Evolutionary conservation across 306 rosid genomes (phyloP), one percentile per base, ranked within the genome.

Genomic region (Vigna mungo): DNA sequence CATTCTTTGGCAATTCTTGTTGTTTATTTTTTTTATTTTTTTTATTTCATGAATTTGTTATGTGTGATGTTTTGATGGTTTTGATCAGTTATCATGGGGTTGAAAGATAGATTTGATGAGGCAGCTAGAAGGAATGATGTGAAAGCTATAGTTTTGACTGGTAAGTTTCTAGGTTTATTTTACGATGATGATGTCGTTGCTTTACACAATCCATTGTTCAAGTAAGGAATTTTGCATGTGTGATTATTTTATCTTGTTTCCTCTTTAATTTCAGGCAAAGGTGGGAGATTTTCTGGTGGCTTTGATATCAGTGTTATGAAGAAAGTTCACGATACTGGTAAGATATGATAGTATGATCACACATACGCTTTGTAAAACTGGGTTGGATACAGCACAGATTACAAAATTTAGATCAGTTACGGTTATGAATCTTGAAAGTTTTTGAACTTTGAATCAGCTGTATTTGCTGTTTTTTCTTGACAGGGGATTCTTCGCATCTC

Each of bases 261-360:
- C 25, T 6, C 4, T 9, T 63, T 77, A 9, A 82, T 56, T 74
- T 83, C 88, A 96, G 99, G 98, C 76, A 84, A 86, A 78, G 93
- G 94, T 77, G 94, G 98, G 56, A 86, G 84, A 81, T 96, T 96
- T 82, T 96, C 93, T 16, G 99, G 91, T 66, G 99, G 99, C 8
- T 92, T 96, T 74, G 99, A 96, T 72, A 96, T 96, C 81, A 91
- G 87, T 84, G 96, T 96, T 79, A 89, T 96, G 73, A 89, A 83
- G 88, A 89, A 79, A 83, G 89, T 92, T 89, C 99, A 96, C 72
- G 69, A 84, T 76, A 89, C 93, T 68, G 99, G 99, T 95, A 86
- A 44, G 49, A 87, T 47, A 13, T 47, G 17, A 47, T 47, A 25
- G 37, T 49, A 39, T 46, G 46, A 44, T 65, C 51, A 25, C 39